phyloP scores from a whole-genome alignment of 176 grass and related monocot species.

The Hsuehochloa calcarea region DNA sequence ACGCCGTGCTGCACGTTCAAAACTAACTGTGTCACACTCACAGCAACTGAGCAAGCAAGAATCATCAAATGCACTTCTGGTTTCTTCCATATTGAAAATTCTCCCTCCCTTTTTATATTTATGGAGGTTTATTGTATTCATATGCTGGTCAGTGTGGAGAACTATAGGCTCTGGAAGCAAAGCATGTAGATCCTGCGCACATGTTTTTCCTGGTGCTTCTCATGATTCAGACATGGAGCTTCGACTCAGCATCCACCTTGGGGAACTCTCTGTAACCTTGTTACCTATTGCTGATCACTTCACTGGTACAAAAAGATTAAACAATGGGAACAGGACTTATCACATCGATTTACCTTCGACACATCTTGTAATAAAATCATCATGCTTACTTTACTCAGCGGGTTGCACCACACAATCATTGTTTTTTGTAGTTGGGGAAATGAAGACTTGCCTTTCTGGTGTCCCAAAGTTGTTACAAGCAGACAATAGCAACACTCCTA shows the following conservation, averaged over 20 bases:
- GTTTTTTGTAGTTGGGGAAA: conserved; percentile 53
- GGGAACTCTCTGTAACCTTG: conserved; percentile 60
- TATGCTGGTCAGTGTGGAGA: conserved; percentile 39
- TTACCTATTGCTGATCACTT: not conserved
- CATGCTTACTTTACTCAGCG: conserved; percentile 55
- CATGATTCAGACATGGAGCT: conserved; percentile 46
- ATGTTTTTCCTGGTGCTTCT: conserved; percentile 43
- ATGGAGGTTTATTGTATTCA: conserved; percentile 45
- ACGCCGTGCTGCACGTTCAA: conserved; percentile 56
- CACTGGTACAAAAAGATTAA: not conserved
- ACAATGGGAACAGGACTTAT: conserved; percentile 32
- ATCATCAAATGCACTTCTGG: conserved; percentile 36
- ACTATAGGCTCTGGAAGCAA: conserved; percentile 20
- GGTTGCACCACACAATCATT: conserved; percentile 43
- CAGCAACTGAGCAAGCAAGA: conserved; percentile 33
- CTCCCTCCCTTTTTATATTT: conserved; percentile 45
- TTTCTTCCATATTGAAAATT: conserved; percentile 44
- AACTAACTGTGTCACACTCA: conserved; percentile 29
- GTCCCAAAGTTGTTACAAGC: not conserved
- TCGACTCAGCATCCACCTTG: conserved; percentile 53
- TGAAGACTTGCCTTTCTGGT: conserved; percentile 42
- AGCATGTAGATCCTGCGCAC: conserved; percentile 12
- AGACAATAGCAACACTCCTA: conserved; percentile 25
- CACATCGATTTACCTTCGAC: conserved; percentile 23
- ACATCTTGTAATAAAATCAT: conserved; percentile 54